These are phyloP conservation scores for Ceratobasidium sp. DNA, from an alignment of 1,284 basidiomycete species.

Conservation along the genomic window DNA sequence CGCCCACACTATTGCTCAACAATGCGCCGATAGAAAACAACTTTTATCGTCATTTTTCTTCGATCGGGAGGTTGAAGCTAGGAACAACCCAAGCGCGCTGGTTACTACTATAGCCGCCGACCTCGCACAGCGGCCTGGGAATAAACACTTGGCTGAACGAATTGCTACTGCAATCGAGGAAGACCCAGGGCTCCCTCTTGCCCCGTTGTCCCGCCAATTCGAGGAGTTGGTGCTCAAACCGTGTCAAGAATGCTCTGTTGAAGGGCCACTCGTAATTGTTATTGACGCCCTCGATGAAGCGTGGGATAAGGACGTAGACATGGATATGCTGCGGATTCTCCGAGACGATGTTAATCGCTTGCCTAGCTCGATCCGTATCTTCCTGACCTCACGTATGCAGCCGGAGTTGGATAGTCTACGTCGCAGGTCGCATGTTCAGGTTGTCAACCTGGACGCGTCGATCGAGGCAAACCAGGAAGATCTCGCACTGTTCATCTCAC, in stretches of 20 bases:
- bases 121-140: background rate
- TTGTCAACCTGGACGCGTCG: background rate
- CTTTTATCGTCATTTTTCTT: constrained; percentile 43
- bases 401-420: background rate
- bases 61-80: background rate
- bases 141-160: background rate
- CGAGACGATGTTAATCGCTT: background rate
- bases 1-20: constrained; percentile 17
- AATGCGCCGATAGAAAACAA: background rate
- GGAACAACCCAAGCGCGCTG: constrained; percentile 1
- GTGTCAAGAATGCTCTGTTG: background rate
- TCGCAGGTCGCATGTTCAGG: background rate
- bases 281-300: constrained; percentile 31
- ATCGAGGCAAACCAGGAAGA: background rate
- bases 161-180: constrained; percentile 1
- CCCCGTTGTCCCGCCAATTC: constrained; percentile 3
- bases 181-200: background rate
- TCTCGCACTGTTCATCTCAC: background rate
- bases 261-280: background rate
- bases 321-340: constrained; percentile 1
- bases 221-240: background rate
- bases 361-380: background rate
- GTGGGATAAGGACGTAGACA: background rate
- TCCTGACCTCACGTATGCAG: constrained; percentile 11
- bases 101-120: constrained; percentile 17